These are phyloP conservation scores for Trametes villosa DNA, from an alignment of 768 basidiomycete species.

Conservation along the genomic window DNA sequence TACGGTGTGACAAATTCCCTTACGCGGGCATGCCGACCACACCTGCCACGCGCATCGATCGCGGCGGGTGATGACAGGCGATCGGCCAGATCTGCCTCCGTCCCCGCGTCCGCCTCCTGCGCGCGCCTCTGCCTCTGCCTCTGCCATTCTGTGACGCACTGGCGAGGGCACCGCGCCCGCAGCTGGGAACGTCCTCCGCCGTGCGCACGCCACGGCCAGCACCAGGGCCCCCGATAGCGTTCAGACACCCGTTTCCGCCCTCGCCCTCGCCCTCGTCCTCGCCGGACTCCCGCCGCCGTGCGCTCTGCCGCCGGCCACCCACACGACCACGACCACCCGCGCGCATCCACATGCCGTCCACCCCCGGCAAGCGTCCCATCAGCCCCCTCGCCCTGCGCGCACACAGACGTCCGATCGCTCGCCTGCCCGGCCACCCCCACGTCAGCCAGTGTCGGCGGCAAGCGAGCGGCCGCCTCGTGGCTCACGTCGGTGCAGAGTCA, in stretches of 20 bases:
- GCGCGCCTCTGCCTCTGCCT: background rate
- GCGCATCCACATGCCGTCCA: background rate
- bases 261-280: background rate
- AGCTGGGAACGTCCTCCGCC: background rate
- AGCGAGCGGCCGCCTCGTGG: no score
- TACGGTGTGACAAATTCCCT: slow-evolving; percentile 18
- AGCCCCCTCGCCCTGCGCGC: background rate
- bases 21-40: slow-evolving; percentile 9
- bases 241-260: slow-evolving; percentile 6
- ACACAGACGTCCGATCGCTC: background rate
- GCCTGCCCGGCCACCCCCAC: background rate
- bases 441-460: background rate
- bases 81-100: slow-evolving; percentile 15
- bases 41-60: background rate
- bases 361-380: background rate
- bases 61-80: background rate
- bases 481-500: background rate
- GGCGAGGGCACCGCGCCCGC: background rate
- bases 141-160: background rate
- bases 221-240: slow-evolving; percentile 1
- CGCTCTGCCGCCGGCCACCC: background rate
- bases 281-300: background rate
- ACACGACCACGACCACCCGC: background rate
- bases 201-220: slow-evolving; percentile 6
- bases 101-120: background rate